A percentile compares a stretch with the other conserved stretches of the same genome.
These are phyloP conservation scores for Phaffomyces antillensis DNA, from an alignment of 805 yeast species.

Conservation along the genomic window DNA sequence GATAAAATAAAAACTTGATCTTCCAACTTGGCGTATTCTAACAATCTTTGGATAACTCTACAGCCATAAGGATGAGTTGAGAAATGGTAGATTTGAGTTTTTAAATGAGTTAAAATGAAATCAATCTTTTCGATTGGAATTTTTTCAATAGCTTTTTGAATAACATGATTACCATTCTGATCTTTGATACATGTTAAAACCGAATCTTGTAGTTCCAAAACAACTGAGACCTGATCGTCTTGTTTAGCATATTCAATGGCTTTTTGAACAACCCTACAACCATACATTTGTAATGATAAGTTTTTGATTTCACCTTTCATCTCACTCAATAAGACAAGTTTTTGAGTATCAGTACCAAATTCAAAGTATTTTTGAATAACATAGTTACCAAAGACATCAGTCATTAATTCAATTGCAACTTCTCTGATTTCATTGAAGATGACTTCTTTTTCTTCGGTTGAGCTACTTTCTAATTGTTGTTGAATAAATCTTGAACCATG, in stretches of 20 bases:
- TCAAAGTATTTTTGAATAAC: slow-evolving; percentile 94
- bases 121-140: slow-evolving; percentile 65
- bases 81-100: slow-evolving; percentile 67
- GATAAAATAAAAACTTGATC: slow-evolving; percentile 63
- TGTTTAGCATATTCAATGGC: slow-evolving; percentile 70
- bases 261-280: slow-evolving; percentile 94
- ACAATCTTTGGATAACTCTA: slow-evolving; percentile 86
- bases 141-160: slow-evolving; percentile 88
- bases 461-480: slow-evolving; percentile 64
- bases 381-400: slow-evolving; percentile 96
- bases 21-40: slow-evolving; percentile 64
- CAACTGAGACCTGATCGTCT: slow-evolving; percentile 58
- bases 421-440: slow-evolving; percentile 80
- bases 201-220: slow-evolving; percentile 59
- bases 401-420: slow-evolving; percentile 70
- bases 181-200: slow-evolving; percentile 75
- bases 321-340: slow-evolving; percentile 53
- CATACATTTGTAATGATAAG: slow-evolving; percentile 91
- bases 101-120: slow-evolving; percentile 67
- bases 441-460: slow-evolving; percentile 65
- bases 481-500: slow-evolving; percentile 97
- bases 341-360: slow-evolving; percentile 65
- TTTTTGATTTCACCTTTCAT: slow-evolving; percentile 71
- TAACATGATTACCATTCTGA: slow-evolving; percentile 97
- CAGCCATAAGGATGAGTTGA: slow-evolving; percentile 98